Conservation (phyloP, 768 basidiomycete species). For the Tylopilus vinaceipallidus region DNA sequence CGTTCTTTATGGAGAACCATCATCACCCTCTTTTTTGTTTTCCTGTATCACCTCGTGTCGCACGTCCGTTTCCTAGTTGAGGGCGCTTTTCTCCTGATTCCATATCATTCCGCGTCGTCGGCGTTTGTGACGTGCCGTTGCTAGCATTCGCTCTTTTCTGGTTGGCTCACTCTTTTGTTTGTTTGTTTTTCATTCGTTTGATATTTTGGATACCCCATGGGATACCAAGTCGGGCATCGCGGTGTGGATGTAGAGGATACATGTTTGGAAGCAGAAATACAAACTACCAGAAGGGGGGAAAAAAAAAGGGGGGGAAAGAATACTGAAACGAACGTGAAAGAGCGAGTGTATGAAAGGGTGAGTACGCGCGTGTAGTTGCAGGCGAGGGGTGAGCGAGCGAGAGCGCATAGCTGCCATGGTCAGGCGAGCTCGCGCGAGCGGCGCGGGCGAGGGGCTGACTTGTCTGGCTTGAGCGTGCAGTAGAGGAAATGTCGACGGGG, state of each 20-base stretch:
- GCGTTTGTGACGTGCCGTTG: neutral
- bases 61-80: neutral
- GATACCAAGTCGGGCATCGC: constrained; percentile 3
- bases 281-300: constrained; percentile 7
- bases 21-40: neutral
- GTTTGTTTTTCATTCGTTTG: neutral
- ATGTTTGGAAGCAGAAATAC: constrained; percentile 15
- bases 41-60: too few relatives aligned
- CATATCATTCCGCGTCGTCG: too few relatives aligned
- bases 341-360: neutral
- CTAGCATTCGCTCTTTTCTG: constrained; percentile 9
- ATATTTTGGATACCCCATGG: constrained; percentile 20
- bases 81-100: too few relatives aligned
- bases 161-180: too few relatives aligned
- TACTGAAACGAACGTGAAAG: neutral
- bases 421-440: constrained; percentile 39
- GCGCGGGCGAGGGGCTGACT: constrained; percentile 40
- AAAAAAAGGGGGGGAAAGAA: neutral
- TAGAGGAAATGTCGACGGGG: constrained; percentile 84
- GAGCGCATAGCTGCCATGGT: too few relatives aligned
- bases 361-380: too few relatives aligned
- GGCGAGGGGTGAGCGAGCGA: too few relatives aligned
- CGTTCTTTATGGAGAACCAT: neutral
- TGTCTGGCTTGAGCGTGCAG: constrained; percentile 70
- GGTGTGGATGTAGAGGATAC: constrained; percentile 15